Percentiles rank a stretch among this genome's conserved stretches.
phyloP scores from a whole-genome alignment of 2,329 filamentous ascomycete genomes.

The Penicillium frequentans region DNA sequence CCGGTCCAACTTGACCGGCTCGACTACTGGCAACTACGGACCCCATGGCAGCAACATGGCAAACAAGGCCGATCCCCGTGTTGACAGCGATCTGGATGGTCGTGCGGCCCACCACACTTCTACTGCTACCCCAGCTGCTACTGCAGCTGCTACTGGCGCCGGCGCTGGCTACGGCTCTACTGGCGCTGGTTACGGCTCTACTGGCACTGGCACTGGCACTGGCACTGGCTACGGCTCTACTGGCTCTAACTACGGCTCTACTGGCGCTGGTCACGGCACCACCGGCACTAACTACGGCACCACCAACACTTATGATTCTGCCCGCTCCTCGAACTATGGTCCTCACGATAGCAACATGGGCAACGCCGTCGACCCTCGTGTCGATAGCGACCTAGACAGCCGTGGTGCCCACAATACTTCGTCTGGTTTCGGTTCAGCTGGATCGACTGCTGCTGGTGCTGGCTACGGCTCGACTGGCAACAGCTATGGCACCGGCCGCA shows the following conservation, averaged over 20 bases:
- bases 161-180: neutral
- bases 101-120: neutral
- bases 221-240: neutral
- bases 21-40: slow-evolving; percentile 8
- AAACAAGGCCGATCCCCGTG: slow-evolving; percentile 19
- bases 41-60: slow-evolving; percentile 17
- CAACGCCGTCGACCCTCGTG: slow-evolving; percentile 9
- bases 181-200: neutral
- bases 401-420: neutral
- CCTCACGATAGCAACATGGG: slow-evolving; percentile 11
- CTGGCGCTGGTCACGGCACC: neutral
- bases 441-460: neutral
- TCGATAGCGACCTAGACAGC: slow-evolving; percentile 8
- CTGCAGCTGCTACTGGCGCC: neutral
- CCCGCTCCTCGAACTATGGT: slow-evolving; percentile 7
- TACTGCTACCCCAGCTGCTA: neutral
- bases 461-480: slow-evolving; percentile 1
- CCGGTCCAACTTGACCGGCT: neutral
- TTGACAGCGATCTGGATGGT: slow-evolving; percentile 15
- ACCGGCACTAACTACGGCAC: neutral
- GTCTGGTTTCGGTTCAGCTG: neutral
- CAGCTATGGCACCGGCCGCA: slow-evolving; percentile 6
- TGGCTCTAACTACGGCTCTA: neutral
- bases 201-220: neutral
- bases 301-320: slow-evolving; percentile 1